Conservation (phyloP, 345 rosid species). For the Cardamine resedifolia region DNA sequence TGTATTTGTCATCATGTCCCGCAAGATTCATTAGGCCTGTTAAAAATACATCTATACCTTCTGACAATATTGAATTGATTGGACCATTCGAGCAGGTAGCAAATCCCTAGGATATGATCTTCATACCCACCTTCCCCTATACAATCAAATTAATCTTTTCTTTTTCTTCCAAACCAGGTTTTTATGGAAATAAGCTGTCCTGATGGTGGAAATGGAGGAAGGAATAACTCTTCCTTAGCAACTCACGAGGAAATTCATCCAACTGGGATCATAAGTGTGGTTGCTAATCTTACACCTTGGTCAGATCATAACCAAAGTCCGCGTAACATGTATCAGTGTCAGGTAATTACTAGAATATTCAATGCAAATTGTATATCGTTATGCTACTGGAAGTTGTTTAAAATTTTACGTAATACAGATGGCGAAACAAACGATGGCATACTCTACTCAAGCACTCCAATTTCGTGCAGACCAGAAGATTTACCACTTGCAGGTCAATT, state of each 20-base stretch:
- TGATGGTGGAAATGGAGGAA: conserved; percentile 95
- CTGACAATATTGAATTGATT: conserved; percentile 63
- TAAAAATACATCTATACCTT: conserved; percentile 55
- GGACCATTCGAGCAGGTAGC: conserved; percentile 98
- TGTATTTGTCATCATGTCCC: conserved; percentile 81
- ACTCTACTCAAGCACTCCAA: conserved; percentile 77
- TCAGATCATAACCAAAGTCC: conserved; percentile 99
- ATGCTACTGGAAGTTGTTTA: conserved; percentile 13
- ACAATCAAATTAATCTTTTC: conserved; percentile 17
- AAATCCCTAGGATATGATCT: background rate
- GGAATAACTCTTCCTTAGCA: conserved; percentile 65
- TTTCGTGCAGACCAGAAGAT: conserved; percentile 93
- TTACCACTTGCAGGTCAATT: conserved; percentile 85
- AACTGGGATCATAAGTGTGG: conserved; percentile 91
- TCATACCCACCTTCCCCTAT: conserved; percentile 15
- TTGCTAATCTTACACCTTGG: conserved; percentile 99
- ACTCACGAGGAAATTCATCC: conserved; percentile 97
- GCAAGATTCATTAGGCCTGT: conserved; percentile 91
- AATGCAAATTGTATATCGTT: conserved; percentile 2
- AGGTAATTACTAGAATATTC: conserved; percentile 46
- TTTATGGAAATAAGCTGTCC: conserved; percentile 97
- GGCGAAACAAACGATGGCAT: conserved; percentile 98
- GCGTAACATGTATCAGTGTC: conserved; percentile 97
- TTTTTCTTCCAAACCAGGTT: conserved; percentile 48
- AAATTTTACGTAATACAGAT: conserved; percentile 48